These are phyloP conservation scores for Kodamaea suecica DNA, from an alignment of 1,139 yeast genomes.

Conservation along the genomic window DNA sequence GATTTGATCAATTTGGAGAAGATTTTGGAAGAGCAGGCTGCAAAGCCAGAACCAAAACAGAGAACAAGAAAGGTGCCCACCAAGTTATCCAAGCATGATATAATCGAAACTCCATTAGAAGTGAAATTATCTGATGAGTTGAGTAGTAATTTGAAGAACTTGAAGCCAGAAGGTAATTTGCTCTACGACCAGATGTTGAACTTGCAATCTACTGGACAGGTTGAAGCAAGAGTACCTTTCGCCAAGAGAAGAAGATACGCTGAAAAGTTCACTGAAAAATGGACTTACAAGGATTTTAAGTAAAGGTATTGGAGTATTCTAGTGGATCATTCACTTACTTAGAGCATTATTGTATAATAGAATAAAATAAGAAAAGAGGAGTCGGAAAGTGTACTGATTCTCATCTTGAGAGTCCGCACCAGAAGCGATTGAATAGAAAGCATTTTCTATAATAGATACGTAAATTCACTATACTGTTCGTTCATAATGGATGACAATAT, in stretches of 20 bases:
- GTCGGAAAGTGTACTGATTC: too few relatives aligned
- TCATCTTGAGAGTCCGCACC: too few relatives aligned
- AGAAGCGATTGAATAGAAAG: too few relatives aligned
- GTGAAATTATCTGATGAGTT: constrained; percentile 88
- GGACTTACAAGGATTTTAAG: constrained; percentile 89
- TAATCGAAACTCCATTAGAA: constrained; percentile 67
- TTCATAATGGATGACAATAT: too few relatives aligned
- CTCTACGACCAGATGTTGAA: constrained; percentile 78
- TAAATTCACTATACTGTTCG: too few relatives aligned
- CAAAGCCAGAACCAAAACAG: constrained; percentile 18
- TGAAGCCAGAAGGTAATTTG: constrained; percentile 89
- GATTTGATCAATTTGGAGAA: constrained; percentile 59
- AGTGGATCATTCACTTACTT: too few relatives aligned
- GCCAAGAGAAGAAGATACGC: constrained; percentile 64
- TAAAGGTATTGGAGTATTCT: too few relatives aligned
- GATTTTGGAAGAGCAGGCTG: constrained; percentile 30
- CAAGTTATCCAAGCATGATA: constrained; percentile 53
- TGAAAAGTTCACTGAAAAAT: constrained; percentile 80
- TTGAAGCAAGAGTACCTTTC: constrained; percentile 79
- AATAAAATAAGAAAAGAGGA: background rate
- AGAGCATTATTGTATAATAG: background rate
- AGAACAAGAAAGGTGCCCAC: constrained; percentile 21
- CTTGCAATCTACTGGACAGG: constrained; percentile 78
- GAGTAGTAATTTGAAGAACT: constrained; percentile 74
- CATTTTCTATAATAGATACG: too few relatives aligned